phyloP scores from a whole-genome alignment of 805 yeast genomes.

The Barnettozyma pratensis region DNA sequence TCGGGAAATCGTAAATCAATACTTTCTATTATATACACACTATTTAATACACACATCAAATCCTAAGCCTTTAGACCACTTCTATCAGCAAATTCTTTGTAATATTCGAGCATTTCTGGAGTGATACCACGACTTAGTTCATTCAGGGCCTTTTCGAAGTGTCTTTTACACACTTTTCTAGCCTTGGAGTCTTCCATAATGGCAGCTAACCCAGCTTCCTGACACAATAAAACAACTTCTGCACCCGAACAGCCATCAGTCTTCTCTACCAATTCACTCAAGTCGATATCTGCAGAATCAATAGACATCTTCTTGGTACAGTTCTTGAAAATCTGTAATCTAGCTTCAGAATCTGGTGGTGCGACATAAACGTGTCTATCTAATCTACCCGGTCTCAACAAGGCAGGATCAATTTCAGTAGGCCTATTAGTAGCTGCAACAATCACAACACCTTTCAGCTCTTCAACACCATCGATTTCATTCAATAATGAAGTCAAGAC shows the following conservation, averaged over 20 bases:
- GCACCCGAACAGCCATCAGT: conserved; percentile 97
- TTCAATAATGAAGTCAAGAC: conserved; percentile 87
- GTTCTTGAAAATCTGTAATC: conserved; percentile 71
- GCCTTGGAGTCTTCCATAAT: conserved; percentile 71
- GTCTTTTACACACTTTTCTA: conserved; percentile 48
- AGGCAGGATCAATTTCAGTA: conserved; percentile 85
- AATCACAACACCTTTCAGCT: conserved; percentile 85
- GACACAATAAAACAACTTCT: conserved; percentile 85
- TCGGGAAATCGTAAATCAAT: background rate
- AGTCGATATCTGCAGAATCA: conserved; percentile 37
- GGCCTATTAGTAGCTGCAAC: conserved; percentile 98
- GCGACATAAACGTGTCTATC: conserved; percentile 90
- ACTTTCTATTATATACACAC: background rate
- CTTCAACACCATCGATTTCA: conserved; percentile 97
- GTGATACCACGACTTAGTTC: conserved; percentile 79
- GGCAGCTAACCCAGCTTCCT: conserved; percentile 94
- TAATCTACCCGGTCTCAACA: conserved; percentile 91
- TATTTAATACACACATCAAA: background rate
- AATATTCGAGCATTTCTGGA: conserved; percentile 76
- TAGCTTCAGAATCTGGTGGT: conserved; percentile 83
- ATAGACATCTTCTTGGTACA: conserved; percentile 62
- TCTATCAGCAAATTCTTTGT: conserved; percentile 42
- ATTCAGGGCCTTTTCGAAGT: conserved; percentile 65
- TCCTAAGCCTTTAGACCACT: conserved; percentile 30
- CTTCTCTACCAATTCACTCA: conserved; percentile 47